Evolutionary conservation across 768 basidiomycete genomes (phyloP), one percentile per base, ranked within the genome.

Genomic region (Pleurotus cornucopiae): DNA sequence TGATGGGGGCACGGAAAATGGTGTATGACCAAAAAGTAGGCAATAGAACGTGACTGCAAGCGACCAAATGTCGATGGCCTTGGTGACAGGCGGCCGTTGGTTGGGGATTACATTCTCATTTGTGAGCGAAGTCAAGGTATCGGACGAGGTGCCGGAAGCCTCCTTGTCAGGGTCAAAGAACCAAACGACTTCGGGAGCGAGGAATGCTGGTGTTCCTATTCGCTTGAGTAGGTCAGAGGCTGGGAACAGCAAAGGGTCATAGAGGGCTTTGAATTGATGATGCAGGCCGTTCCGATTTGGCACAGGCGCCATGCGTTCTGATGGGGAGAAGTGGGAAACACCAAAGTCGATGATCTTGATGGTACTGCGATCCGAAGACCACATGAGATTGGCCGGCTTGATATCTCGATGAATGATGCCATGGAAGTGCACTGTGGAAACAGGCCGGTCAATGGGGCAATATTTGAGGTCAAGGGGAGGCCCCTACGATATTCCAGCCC

Each of bases 291-390:
- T 41, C 13, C 51, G 37, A 40, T 11, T 53, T 11, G 51, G 51
- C 5, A 20, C 16, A 41, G 51, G 51, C 16, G 51, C 39, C 38
- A 13, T 7, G 18, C 39, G 51, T n/a, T 53, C 51, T 6, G 51
- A n/a, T n/a, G 51, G 51, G 5, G 38, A 34, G 26, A 53, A 53
- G n/a, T 53, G 51, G 21, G 96, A 98, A 16, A 98, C 97, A 34
- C 97, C 97, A 67, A 99, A 99, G 72, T 99, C 97, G 68, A 83
- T 87, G 4, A 99, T 79, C 70, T 94, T 97, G 66, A 98, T 86
- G 49, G 92, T 72, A 26, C 97, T 96, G 38, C 62, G 46, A 65
- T 93, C 88, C 46, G 82, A 81, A 34, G 94, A 92, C 58, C 98
- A 77, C 48, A 99, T 83, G 55, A 98, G 83, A 68, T 96, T 96